Conservation (phyloP, 352 stramenopile genomes). For the Blastocystis sp. region DNA sequence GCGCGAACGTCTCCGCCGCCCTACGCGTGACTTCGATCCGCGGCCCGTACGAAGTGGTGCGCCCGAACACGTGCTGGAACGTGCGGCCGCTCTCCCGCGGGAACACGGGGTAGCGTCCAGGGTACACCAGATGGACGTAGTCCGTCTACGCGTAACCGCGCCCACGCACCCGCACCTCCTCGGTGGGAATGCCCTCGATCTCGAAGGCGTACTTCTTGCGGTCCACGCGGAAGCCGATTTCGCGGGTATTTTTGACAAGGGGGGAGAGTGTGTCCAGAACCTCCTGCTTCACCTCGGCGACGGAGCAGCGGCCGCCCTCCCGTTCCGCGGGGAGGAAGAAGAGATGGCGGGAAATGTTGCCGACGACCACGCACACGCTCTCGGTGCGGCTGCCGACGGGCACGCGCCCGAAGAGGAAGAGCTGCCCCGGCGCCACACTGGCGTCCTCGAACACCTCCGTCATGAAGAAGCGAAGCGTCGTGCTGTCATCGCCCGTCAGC, state of each 20-base stretch:
- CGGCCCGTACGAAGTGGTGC: constrained; percentile 75
- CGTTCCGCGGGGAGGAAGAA: constrained; percentile 82
- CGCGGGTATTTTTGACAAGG: constrained; percentile 85
- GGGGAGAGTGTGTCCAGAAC: constrained; percentile 82
- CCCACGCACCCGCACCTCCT: constrained; percentile 64
- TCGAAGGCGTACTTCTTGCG: constrained; percentile 94
- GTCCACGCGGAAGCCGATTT: constrained; percentile 81
- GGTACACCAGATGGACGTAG: constrained; percentile 96
- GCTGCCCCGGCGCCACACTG: constrained; percentile 79
- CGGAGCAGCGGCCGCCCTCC: constrained; percentile 74
- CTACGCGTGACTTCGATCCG: constrained; percentile 68
- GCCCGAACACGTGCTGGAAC: constrained; percentile 91
- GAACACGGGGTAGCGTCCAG: constrained; percentile 84
- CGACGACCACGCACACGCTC: constrained; percentile 85
- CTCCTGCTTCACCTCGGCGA: constrained; percentile 82
- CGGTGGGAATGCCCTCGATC: constrained; percentile 85
- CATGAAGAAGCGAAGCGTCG: constrained; percentile 88
- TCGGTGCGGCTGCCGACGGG: constrained; percentile 51
- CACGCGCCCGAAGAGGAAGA: constrained; percentile 97
- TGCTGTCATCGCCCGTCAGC: neutral
- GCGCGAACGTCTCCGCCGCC: constrained; percentile 91
- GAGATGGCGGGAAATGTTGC: constrained; percentile 89
- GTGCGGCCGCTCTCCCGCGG: constrained; percentile 78
- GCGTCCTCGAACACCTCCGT: constrained; percentile 91
- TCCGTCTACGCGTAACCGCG: constrained; percentile 76